These are phyloP conservation scores for Nannochloropsis salina DNA, from an alignment of 108 stramenopile species.

Conservation along the genomic window DNA sequence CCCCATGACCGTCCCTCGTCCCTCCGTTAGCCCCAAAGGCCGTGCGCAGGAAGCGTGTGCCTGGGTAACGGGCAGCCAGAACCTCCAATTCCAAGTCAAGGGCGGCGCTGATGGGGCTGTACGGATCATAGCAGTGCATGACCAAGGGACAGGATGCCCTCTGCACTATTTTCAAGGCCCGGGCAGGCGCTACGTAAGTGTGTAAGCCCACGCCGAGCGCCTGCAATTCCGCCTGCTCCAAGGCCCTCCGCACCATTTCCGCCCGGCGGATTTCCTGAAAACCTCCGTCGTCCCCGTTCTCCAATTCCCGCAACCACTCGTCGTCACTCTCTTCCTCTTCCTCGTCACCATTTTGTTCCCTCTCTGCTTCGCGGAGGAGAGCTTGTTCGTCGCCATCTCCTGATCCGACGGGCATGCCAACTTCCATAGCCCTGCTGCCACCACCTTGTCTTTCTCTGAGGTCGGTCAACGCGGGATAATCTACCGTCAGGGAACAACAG, in stretches of 20 bases:
- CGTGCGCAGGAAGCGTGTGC: neutral
- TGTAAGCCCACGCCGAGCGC: neutral
- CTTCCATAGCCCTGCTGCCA: neutral
- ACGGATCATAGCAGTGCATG: neutral
- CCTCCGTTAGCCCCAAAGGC: neutral
- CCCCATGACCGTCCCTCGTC: neutral
- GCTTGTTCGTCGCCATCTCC: neutral
- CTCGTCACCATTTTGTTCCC: neutral
- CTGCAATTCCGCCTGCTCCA: neutral
- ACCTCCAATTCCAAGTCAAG: neutral
- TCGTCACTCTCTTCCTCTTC: neutral
- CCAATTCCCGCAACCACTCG: neutral
- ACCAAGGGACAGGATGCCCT: neutral
- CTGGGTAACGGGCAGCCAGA: neutral
- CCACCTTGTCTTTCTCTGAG: neutral
- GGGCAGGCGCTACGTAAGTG: neutral
- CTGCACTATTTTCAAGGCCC: neutral
- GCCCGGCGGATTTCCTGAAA: conserved; percentile 8
- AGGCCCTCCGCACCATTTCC: neutral
- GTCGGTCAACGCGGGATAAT: neutral
- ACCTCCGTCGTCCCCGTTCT: neutral
- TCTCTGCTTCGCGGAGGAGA: no score
- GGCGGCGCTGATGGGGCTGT: neutral
- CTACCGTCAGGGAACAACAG: conserved; percentile 1
- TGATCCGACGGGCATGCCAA: neutral